Conservation (phyloP, 352 stramenopile genomes). For the Phytophthora nicotianae region DNA sequence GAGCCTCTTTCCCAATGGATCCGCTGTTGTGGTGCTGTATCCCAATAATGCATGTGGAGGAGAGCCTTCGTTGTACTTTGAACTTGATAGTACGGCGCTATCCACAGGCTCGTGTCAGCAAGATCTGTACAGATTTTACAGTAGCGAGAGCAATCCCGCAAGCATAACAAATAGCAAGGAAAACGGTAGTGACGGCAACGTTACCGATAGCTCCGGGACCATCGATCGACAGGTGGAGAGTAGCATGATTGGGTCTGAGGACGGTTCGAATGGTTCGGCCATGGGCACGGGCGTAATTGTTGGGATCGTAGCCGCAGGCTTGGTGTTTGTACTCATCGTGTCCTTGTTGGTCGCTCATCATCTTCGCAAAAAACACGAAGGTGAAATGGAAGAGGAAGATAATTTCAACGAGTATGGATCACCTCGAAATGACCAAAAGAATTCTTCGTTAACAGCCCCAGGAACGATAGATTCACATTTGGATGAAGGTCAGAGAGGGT, state of each 20-base stretch:
- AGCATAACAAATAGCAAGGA: background rate
- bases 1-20: conserved; percentile 24
- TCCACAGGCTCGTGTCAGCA: conserved; percentile 13
- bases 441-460: background rate
- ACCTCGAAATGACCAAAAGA: conserved; percentile 10
- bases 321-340: conserved; percentile 17
- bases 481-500: background rate
- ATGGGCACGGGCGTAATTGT: conserved; percentile 15
- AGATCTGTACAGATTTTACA: conserved; percentile 26
- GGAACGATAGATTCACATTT: conserved; percentile 3
- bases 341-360: conserved; percentile 2
- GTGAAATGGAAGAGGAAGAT: conserved; percentile 4
- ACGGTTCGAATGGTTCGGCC: background rate
- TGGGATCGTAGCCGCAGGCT: conserved; percentile 6
- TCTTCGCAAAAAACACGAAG: conserved; percentile 8
- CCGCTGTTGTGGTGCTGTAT: conserved; percentile 18
- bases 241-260: background rate
- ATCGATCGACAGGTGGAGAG: conserved; percentile 1
- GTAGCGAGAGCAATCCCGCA: conserved; percentile 3
- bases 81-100: conserved; percentile 14
- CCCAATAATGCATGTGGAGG: conserved; percentile 18
- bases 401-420: conserved; percentile 11
- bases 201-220: background rate
- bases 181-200: background rate
- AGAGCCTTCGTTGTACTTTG: conserved; percentile 21